Conservation (phyloP, 164 flowering plant species). For the Hamamelis virginiana region DNA sequence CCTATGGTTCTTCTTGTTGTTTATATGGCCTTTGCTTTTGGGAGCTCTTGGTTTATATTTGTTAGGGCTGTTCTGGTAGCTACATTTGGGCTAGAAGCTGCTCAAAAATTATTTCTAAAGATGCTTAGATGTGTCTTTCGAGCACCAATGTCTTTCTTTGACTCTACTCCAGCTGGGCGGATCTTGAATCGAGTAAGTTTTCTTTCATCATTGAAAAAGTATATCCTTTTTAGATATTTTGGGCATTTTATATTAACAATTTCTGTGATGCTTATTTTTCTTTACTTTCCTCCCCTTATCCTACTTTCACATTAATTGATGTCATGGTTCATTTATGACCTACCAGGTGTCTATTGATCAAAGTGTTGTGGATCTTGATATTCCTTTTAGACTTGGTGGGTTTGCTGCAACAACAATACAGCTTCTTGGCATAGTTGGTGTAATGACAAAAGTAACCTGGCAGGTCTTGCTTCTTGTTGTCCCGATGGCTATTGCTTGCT, state of each 20-base stretch:
- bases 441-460: conserved; percentile 96
- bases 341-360: conserved; percentile 95
- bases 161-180: conserved; percentile 95
- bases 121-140: conserved; percentile 84
- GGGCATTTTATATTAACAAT: background rate
- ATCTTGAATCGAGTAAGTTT: conserved; percentile 92
- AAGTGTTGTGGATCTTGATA: conserved; percentile 99
- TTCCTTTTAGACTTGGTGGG: conserved; percentile 98
- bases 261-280: background rate
- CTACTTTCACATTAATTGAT: conserved; percentile 10
- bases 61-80: conserved; percentile 94
- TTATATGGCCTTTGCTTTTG: conserved; percentile 96
- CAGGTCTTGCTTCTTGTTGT: conserved; percentile 89
- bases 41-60: conserved; percentile 92
- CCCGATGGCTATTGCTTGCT: conserved; percentile 95
- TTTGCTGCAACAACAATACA: conserved; percentile 98
- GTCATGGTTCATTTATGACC: conserved; percentile 17
- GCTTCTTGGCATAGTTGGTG: conserved; percentile 94
- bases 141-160: conserved; percentile 98
- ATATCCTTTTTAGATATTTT: background rate
- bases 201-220: conserved; percentile 12
- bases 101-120: conserved; percentile 82
- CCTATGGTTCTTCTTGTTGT: conserved; percentile 74
- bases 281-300: background rate
- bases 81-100: conserved; percentile 92